These are phyloP conservation scores for Tubosaeta sp. DNA, from an alignment of 768 basidiomycete species.

Conservation along the genomic window DNA sequence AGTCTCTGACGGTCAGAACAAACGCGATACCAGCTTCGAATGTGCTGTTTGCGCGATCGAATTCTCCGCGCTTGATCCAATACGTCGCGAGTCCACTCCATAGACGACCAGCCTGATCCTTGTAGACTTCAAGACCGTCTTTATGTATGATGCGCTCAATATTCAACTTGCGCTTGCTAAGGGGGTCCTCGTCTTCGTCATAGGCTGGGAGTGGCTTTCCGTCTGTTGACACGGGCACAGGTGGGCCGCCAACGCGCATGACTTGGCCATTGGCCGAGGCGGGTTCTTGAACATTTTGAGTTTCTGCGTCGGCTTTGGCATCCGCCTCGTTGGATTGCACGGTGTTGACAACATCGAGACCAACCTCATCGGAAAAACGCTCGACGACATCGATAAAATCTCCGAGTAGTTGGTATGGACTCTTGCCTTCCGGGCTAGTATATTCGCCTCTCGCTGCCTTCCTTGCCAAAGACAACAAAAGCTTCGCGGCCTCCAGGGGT, in stretches of 20 bases:
- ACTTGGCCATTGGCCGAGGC: constrained; percentile 57
- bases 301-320: constrained; percentile 46
- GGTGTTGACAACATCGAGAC: constrained; percentile 78
- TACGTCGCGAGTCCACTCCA: constrained; percentile 98
- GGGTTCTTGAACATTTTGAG: constrained; percentile 33
- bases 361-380: constrained; percentile 87
- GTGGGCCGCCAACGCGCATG: constrained; percentile 67
- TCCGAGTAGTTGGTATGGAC: constrained; percentile 88
- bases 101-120: constrained; percentile 92
- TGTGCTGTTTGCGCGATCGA: constrained; percentile 81
- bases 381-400: constrained; percentile 94
- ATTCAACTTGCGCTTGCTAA: constrained; percentile 66
- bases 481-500: constrained; percentile 91
- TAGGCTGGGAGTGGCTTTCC: constrained; percentile 51
- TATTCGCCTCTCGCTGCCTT: constrained; percentile 83
- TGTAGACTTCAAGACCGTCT: constrained; percentile 86
- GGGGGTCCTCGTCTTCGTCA: constrained; percentile 82
- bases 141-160: constrained; percentile 80
- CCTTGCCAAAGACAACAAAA: constrained; percentile 77
- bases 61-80: constrained; percentile 97
- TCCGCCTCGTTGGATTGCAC: constrained; percentile 48
- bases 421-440: constrained; percentile 86
- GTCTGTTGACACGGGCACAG: constrained; percentile 48
- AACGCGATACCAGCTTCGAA: constrained; percentile 83
- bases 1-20: constrained; percentile 93